Base-by-base conservation (phyloP, 2,329 filamentous ascomycete species). In the Colletotrichum melonis region DNA sequence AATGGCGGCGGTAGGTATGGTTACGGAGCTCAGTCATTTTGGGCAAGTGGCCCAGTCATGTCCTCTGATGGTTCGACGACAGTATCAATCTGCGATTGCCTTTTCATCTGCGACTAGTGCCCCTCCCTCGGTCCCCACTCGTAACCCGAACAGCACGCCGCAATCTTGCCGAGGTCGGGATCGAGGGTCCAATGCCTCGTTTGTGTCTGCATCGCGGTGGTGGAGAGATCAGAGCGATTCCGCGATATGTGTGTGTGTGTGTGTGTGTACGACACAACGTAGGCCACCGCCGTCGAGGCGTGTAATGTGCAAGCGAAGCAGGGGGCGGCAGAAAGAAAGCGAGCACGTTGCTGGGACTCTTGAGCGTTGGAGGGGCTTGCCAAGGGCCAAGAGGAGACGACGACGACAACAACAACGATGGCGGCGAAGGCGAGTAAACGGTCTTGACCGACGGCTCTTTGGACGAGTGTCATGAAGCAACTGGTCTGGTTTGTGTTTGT, bases 21-120 rank as follows among this genome's bases (percentile, higher is more conserved):
- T 16, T 16, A 42, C 38, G 38, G 38, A 42, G 38, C 54, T 55
- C 56, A 60, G 42, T 66, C 63, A 19, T 22, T 7, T 42, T 42
- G 38, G 14, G 38, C 14, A 14, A 42, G 38, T 19, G 38, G 38
- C n/a, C 46, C 57, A 52, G 63, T 67, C 35, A n/a, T 30, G 63
- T 38, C 24, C 32, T 11, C 32, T 32, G 16, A 24, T 54, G 26
- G 38, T 57, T 30, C 28, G 49, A n/a, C 55, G 55, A 67, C 46
- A 38, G 58, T 49, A 68, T 56, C 52, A 46, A 57, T 42, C 65
- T 63, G 42, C 59, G 59, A 73, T 69, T 69, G 67, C 66, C 66
- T 73, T 73, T 69, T 26, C 55, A 49, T 54, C 57, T 64, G 58
- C 55, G 55, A 56, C 60, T 42, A 7, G 30, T 55, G n/a, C 54